These are phyloP conservation scores for Magnolia officinalis DNA, from an alignment of 164 flowering plant species.

Conservation along the genomic window DNA sequence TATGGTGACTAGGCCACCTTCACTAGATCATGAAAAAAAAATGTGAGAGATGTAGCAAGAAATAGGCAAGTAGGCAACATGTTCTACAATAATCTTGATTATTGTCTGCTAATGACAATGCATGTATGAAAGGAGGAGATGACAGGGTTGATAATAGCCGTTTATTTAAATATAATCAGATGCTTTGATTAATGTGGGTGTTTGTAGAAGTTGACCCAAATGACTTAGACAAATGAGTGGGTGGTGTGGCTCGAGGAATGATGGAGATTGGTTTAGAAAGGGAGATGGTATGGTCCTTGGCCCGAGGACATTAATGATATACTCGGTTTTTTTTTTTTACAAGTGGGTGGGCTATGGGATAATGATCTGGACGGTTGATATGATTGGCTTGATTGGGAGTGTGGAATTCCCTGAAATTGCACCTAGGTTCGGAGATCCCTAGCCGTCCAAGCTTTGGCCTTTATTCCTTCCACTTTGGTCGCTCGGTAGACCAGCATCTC, in stretches of 20 bases:
- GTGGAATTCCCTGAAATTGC: no score
- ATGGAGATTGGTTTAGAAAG: neutral
- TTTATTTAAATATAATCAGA: neutral
- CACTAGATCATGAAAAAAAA: neutral
- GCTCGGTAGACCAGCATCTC: no score
- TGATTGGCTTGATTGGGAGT: no score
- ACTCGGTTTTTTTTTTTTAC: no score
- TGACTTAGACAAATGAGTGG: slow-evolving; percentile 3
- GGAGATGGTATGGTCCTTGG: no score
- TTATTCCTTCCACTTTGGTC: no score
- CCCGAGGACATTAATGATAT: no score
- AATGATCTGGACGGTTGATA: no score
- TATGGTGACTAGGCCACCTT: neutral
- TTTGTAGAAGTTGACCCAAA: slow-evolving; percentile 24
- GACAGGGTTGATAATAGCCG: slow-evolving; percentile 11
- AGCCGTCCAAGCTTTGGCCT: no score
- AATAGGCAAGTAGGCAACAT: slow-evolving; percentile 28
- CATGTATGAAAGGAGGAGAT: slow-evolving; percentile 5
- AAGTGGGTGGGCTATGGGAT: no score
- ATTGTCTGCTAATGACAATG: slow-evolving; percentile 22
- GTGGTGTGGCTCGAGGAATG: slow-evolving; percentile 50
- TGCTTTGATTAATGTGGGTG: slow-evolving; percentile 16
- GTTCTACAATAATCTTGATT: slow-evolving; percentile 19
- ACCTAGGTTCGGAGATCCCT: no score
- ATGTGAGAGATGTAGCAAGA: neutral